Conservation (phyloP, 495 filamentous ascomycete species). For the Cladorrhinum samala region DNA sequence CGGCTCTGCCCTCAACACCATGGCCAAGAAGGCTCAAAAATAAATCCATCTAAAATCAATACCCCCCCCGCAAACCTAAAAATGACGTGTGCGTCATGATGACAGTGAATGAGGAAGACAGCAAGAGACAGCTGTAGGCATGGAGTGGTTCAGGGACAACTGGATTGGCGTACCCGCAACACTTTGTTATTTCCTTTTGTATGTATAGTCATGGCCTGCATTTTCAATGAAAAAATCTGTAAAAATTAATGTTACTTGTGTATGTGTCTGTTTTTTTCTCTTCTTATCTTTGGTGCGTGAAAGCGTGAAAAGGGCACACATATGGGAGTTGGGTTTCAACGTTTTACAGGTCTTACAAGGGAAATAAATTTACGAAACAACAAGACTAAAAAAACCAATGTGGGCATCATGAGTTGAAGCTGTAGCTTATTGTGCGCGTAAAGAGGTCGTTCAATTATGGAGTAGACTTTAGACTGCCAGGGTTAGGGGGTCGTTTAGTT, state of each 20-base stretch:
- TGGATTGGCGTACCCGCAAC: constrained; percentile 30
- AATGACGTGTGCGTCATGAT: constrained; percentile 11
- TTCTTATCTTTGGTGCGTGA: no score
- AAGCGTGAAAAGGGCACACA: no score
- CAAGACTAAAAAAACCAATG: no score
- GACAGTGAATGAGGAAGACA: constrained; percentile 4
- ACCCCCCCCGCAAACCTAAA: no score
- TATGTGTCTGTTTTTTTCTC: not conserved
- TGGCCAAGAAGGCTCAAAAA: constrained; percentile 62
- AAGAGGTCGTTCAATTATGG: no score
- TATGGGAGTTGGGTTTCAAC: no score
- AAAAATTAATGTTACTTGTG: not conserved
- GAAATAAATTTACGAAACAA: no score
- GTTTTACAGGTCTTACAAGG: no score
- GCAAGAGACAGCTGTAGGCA: constrained; percentile 9
- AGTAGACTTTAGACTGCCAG: no score
- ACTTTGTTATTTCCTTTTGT: constrained; percentile 24
- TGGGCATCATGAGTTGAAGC: no score
- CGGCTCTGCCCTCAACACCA: constrained; percentile 93
- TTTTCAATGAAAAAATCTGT: constrained; percentile 21
- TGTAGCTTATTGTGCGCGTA: no score
- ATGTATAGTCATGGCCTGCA: constrained; percentile 32
- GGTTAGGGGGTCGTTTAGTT: no score
- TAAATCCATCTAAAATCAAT: constrained; percentile 16
- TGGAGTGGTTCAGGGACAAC: constrained; percentile 18